Conservation (phyloP, 306 rosid genomes). For the Vigna radiata region DNA sequence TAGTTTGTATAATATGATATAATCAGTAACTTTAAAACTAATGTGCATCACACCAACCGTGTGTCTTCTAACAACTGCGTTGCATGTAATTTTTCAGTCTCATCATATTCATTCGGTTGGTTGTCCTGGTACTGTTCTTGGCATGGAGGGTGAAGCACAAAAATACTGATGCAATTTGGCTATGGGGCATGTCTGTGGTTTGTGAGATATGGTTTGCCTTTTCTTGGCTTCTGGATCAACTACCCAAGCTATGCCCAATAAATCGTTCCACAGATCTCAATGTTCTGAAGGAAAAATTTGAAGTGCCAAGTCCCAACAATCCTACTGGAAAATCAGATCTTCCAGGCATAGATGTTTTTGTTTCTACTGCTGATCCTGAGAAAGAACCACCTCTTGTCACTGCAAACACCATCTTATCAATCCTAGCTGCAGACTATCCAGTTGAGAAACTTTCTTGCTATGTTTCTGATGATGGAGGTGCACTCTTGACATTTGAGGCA, state of each 20-base stretch:
- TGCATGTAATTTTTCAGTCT: slow-evolving; percentile 66
- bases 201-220: slow-evolving; percentile 99
- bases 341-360: slow-evolving; percentile 91
- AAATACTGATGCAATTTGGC: slow-evolving; percentile 86
- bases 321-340: slow-evolving; percentile 97
- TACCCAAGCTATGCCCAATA: slow-evolving; percentile 87
- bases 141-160: slow-evolving; percentile 78
- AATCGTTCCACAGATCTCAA: slow-evolving; percentile 89
- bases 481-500: slow-evolving; percentile 96
- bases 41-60: neutral
- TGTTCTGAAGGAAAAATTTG: slow-evolving; percentile 90
- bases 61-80: slow-evolving; percentile 39
- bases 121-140: slow-evolving; percentile 73
- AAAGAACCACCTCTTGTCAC: slow-evolving; percentile 99
- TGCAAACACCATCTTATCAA: slow-evolving; percentile 90
- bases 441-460: slow-evolving; percentile 97
- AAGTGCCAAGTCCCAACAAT: slow-evolving; percentile 67
- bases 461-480: slow-evolving; percentile 99
- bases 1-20: neutral
- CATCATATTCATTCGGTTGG: slow-evolving; percentile 72
- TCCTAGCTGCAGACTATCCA: slow-evolving; percentile 91
- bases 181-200: slow-evolving; percentile 96
- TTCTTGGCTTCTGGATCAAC: slow-evolving; percentile 96
- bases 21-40: neutral
- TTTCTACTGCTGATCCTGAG: slow-evolving; percentile 97